Evolutionary conservation across 176 grass and related monocot species (phyloP), one percentile per base, ranked within the genome.

Genomic region (Aegilops speltoides): DNA sequence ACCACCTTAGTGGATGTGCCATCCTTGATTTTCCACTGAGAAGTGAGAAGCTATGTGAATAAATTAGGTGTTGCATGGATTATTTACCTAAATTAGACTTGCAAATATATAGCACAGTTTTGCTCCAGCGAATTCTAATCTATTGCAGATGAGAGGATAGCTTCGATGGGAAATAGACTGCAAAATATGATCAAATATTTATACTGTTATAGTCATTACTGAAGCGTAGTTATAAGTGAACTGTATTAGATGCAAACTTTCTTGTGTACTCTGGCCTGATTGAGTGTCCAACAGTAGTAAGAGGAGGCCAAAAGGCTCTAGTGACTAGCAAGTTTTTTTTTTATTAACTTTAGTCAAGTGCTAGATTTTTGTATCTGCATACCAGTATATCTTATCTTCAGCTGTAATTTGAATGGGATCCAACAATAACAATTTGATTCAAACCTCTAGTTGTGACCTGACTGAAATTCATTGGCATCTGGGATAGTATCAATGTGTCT

Each of bases 11-110:
- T 85, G 16, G 19, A 83, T 60, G 22, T 17, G 40, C 62, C 60
- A 45, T 65, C 36, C 46, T 17, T 72, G 17, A 73, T 73, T 31
- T 89, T 73, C 32, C 68, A 41, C n/a, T 46, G 34, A 76, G 43
- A 83, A 83, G 38, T 34, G 46, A 77, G 33, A 68, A 71, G n/a
- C 24, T 84, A n/a, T 89, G 62, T 76, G 43, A 68, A 75, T 31
- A 41, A 66, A 41, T 60, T 65, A 66, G 59, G 80, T 45, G 7
- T 41, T 60, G 6, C 63, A 64, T 89, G 56, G 77, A 78, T 78
- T 36, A n/a, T 16, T 78, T 83, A 65, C 24, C 60, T 68, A 68
- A 24, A 87, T 19, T 83, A 40, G 78, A 71, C 71, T 52, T 28
- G 56, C 9, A 83, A 19, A 16, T 78, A 41, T 78, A 41, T 70